Base-by-base conservation (phyloP, 306 rosid genomes). In the Trifolium repens region DNA sequence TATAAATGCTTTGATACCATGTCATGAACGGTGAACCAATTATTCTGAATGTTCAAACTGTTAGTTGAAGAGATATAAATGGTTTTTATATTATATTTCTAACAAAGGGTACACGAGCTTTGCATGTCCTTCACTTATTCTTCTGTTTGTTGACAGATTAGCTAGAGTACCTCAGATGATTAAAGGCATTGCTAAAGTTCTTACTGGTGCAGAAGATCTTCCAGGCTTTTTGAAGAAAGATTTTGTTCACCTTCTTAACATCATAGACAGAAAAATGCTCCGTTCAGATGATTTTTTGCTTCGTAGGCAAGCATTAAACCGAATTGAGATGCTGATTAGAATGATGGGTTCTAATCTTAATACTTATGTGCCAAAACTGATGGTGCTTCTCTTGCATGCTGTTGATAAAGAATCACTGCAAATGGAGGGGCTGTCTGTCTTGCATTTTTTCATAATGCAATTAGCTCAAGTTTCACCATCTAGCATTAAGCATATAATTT, bases 381-480 rank as follows among this genome's bases (percentile, higher is more conserved):
- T 94, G 97, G 96, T 91, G 82, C 97, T 94, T 80, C 96, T 91
- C 66, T 89, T 91, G 96, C 93, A 89, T 85, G 94, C 96, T 79
- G 82, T 94, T 79, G 88, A 73, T 44, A 91, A 90, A 80, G 90
- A 94, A 67, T 59, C 68, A 57, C 89, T 89, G 66, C 89, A 86
- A 88, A 81, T 77, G 83, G 98, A 91, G 73, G 98, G 96, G 82
- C 91, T 94, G 77, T 75, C 89, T 42, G 88, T 94, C 46, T 84
- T 94, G 89, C 89, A 87, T 80, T 91, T 85, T 85, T 91, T 94
- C 83, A 82, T 90, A 54, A 79, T 77, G 79, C 97, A 91, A 84
- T 75, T 91, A 85, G 91, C 89, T 49, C 70, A 85, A 55, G 91
- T 86, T 73, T 87, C 94, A 1, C 93, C 91, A 64, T 88, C 96